Evolutionary conservation across 768 basidiomycete genomes (phyloP).

Genomic region (Lepiota venenata): DNA sequence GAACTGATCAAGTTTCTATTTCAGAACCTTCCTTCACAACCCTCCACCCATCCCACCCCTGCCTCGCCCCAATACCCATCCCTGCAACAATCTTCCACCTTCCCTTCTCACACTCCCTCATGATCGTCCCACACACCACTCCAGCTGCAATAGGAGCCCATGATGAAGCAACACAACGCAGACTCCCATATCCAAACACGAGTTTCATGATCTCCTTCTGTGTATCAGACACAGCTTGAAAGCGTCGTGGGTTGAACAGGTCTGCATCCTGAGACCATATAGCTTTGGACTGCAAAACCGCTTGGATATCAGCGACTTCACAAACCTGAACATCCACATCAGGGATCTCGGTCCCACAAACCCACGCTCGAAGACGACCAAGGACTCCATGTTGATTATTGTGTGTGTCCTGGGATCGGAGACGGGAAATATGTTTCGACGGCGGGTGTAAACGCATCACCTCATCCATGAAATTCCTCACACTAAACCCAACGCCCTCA

Average conservation of each 20-base stretch:
- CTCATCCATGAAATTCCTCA: constrained; percentile 37
- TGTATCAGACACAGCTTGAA: constrained; percentile 15
- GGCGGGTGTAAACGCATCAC: constrained; percentile 50
- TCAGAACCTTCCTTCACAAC: constrained; percentile 7
- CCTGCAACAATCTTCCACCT: constrained; percentile 26
- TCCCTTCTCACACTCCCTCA: constrained; percentile 30
- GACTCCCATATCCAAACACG: constrained; percentile 47
- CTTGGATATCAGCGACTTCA: constrained; percentile 33
- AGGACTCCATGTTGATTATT: background rate
- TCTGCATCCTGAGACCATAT: constrained; percentile 35
- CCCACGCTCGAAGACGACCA: background rate
- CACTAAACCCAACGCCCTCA: constrained; percentile 22
- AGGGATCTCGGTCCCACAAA: background rate
- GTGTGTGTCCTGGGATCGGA: constrained; percentile 4
- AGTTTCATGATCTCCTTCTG: constrained; percentile 21
- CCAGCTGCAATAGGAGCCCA: constrained; percentile 55
- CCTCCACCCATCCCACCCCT: constrained; percentile 47
- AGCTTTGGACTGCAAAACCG: constrained; percentile 25
- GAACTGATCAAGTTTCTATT: no score
- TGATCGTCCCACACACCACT: constrained; percentile 39
- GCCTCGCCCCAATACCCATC: constrained; percentile 30
- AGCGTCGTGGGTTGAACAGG: constrained; percentile 37
- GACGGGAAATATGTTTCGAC: constrained; percentile 41
- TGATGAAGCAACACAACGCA: constrained; percentile 42
- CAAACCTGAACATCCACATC: background rate